Base-by-base conservation (phyloP, 768 basidiomycete genomes). In the Tricholoma saponaceum region DNA sequence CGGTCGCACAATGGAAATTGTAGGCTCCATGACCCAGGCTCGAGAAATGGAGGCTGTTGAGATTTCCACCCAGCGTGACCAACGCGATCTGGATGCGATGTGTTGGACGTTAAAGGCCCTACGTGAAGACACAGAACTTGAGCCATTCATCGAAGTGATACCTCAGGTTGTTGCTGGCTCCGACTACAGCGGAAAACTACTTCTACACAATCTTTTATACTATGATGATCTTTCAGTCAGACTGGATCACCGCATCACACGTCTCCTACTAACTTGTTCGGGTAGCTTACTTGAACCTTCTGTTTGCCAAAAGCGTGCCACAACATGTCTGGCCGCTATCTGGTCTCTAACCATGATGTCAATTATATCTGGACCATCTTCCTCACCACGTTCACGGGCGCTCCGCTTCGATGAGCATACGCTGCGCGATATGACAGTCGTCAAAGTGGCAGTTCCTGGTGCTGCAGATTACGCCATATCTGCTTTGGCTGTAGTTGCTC, bases 321-420 rank as follows among this genome's bases (percentile, higher is more conserved):
- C 64, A 33, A 70, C 71, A 0, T 75, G 73, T 59, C 61, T 75
- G 12, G 70, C 70, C 22, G 73, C 76, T 4, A 76, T 76, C 12
- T 76, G 75, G 75, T 75, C 76, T 1, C 60, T 77, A 44, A 71
- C 68, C n/a, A 75, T 77, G 74, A 72, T 77, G 66, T 64, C 71
- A 13, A 67, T 74, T 14, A 72, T 72, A 0, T 64, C 63, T 44
- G 53, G 58, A 51, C 35, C 49, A 25, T 58, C 55, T 54, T 41
- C 58, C n/a, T 52, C 54, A 44, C 46, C 51, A 54, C 66, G 62
- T 10, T 61, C 65, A 6, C 52, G 58, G 35, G 65, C 61, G 0
- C 64, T 73, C 22, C 60, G 65, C 13, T 77, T 77, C 51, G 72
- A 71, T 54, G 74, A 75, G 56, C 64, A 70, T 41, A 72, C 72